Evolutionary conservation across 2,329 filamentous ascomycete genomes (phyloP), one percentile per base, ranked within the genome.

Genomic region (Paracamarosporium sp.): DNA sequence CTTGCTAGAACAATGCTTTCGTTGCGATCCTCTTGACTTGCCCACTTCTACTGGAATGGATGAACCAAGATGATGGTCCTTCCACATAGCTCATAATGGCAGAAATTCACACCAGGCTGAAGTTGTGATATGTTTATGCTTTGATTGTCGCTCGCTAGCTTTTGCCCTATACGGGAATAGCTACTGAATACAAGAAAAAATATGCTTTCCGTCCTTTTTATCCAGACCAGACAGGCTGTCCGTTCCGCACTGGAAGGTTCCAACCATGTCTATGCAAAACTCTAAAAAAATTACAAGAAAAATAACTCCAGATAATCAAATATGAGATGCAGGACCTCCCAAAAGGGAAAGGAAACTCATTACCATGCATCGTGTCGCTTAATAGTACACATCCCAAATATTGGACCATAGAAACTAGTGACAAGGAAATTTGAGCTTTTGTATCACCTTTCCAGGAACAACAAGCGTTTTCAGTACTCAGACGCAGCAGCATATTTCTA

Each of bases 341-440:
- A 38, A 6, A 41, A 17, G 22, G 30, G 17, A 15, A 59, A 60
- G 45, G 38, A 56, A 47, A 60, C 52, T 60, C 53, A 54, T 60
- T 46, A 53, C 30, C 45, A 52, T 56, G 36, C 43, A 47, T 53
- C 40, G 13, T 45, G 36, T 47, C 44, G 36, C 45, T 36, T 33
- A 51, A 27, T 33, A 43, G 41, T 52, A 52, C 36, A 38, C 28
- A 41, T 40, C 35, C 52, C 33, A 50, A 22, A 13, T n/a, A 20
- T 15, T 27, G 47, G 33, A 38, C 33, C 12, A 40, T 40, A 8
- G 36, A 22, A 22, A 40, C 36, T 9, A 22, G 22, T 40, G 36
- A 22, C n/a, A 17, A 17, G 17, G 12, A 22, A 22, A 40, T 17
- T 22, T 40, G 17, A 9, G 36, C 36, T 11, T 11, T 8, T 20